phyloP scores from a whole-genome alignment of 192 early-diverging fungal genomes.

The Entomortierella chlamydospora region DNA sequence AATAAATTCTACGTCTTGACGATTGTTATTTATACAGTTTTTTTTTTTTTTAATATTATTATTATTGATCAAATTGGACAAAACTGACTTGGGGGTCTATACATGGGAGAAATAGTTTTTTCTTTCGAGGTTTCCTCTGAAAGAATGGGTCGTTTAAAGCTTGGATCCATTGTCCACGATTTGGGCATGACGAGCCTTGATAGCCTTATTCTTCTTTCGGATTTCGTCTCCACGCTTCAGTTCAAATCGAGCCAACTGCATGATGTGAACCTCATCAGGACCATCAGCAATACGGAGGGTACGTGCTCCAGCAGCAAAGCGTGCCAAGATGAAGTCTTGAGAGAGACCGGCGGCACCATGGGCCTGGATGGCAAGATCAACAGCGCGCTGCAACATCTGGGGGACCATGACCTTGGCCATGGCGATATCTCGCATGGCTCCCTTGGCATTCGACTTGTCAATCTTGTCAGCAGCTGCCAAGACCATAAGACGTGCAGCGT shows the following conservation, averaged over 20 bases:
- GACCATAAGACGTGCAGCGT: constrained; percentile 93
- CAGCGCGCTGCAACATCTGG: constrained; percentile 74
- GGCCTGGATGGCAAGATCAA: constrained; percentile 95
- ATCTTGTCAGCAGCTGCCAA: constrained; percentile 92
- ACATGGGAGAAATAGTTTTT: too few relatives aligned
- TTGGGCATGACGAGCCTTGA: constrained; percentile 22
- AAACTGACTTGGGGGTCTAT: too few relatives aligned
- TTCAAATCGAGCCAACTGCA: constrained; percentile 86
- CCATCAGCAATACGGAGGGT: constrained; percentile 94
- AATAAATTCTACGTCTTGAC: too few relatives aligned
- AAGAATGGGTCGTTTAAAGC: constrained; percentile 8
- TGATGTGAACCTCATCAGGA: constrained; percentile 92
- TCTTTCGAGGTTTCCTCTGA: too few relatives aligned
- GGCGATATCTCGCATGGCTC: constrained; percentile 92
- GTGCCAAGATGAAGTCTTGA: constrained; percentile 86
- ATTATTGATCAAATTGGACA: too few relatives aligned
- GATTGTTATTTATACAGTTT: too few relatives aligned
- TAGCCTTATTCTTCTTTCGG: constrained; percentile 30
- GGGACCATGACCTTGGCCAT: constrained; percentile 97
- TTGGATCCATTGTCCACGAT: constrained; percentile 34
- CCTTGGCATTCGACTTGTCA: constrained; percentile 88
- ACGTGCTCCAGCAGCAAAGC: constrained; percentile 83
- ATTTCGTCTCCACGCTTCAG: constrained; percentile 65
- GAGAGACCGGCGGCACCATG: constrained; percentile 93
- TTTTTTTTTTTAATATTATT: too few relatives aligned